Base-by-base conservation (phyloP, 2,329 filamentous ascomycete genomes). In the Celoporthe dispersa region DNA sequence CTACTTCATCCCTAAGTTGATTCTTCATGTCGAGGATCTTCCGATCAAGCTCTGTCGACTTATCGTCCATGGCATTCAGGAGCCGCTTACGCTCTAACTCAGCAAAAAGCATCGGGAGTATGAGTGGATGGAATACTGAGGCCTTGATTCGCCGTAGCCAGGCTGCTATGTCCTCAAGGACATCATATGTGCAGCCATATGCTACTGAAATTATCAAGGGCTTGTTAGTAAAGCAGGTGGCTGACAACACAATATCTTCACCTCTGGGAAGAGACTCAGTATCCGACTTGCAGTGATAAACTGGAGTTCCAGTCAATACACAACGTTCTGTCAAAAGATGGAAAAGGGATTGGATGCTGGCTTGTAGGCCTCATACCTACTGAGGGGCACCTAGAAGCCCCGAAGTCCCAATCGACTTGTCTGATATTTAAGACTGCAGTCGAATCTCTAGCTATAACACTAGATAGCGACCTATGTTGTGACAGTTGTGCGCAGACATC, bases 201-300 rank as follows among this genome's bases (percentile, higher is more conserved):
- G 72, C 67, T 25, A 74, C 72, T 1, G 70, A 72, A n/a, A 73
- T 69, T 14, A 66, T 73, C 12, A 68, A 25, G 2, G 72, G 66
- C 28, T 65, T 70, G 1, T 73, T 19, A 12, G 53, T 65, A 61
- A 76, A 75, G 64, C 64, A 71, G 0, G 75, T 76, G 0, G 71
- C 33, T 11, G 75, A 75, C n/a, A 76, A n/a, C 2, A 74, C 64
- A 3, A 75, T 67, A 41, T 75, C 73, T 25, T 73, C 60, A 1
- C 12, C 19, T 6, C 39, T 16, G 8, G 25, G 22, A 0, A 70
- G 71, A 1, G 73, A 73, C 25, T 25, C 19, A 0, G 73, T 75
- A 31, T 76, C 73, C 31, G 74, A 76, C 59, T 73, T 75, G 68
- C 73, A 76, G 33, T 71, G 73, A 57, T 75, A 76, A 1, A 75